Evolutionary conservation across 805 yeast genomes (phyloP).

Genomic region (Teunomyces kruisii): DNA sequence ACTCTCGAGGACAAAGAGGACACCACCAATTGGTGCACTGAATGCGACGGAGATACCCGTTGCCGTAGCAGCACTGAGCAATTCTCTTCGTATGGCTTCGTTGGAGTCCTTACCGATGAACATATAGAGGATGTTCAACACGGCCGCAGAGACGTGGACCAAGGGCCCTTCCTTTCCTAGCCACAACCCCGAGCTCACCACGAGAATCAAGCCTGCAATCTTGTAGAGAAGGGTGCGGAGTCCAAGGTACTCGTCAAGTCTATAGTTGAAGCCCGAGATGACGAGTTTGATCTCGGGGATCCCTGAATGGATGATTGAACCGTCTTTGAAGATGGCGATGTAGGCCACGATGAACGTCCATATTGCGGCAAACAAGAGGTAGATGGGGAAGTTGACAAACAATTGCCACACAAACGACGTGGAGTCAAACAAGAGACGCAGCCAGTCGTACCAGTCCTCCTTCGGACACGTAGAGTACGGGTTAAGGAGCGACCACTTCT

Average conservation of each 20-base stretch:
- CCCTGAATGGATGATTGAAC: constrained; percentile 51
- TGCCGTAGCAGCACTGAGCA: constrained; percentile 73
- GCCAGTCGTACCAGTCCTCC: constrained; percentile 42
- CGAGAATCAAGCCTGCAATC: constrained; percentile 56
- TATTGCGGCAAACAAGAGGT: constrained; percentile 25
- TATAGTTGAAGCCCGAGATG: constrained; percentile 61
- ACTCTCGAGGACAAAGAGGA: constrained; percentile 71
- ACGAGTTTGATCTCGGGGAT: constrained; percentile 72
- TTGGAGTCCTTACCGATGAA: constrained; percentile 34
- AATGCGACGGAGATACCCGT: constrained; percentile 85
- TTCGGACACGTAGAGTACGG: constrained; percentile 46
- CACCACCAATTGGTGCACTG: constrained; percentile 87
- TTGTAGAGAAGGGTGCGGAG: constrained; percentile 54
- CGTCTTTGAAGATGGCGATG: constrained; percentile 25
- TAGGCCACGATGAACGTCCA: constrained; percentile 28
- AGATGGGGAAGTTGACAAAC: constrained; percentile 37
- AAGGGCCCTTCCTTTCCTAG: constrained; percentile 86
- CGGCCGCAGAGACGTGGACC: constrained; percentile 73
- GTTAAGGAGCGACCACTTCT: constrained; percentile 40
- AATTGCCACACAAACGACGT: constrained; percentile 16
- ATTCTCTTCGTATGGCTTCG: constrained; percentile 65
- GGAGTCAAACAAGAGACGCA: constrained; percentile 24
- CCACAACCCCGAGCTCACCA: constrained; percentile 78
- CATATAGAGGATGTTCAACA: constrained; percentile 36
- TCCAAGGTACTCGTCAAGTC: constrained; percentile 48